Evolutionary conservation across 305 asterid species (phyloP).

Genomic region (Fraxinus sp.): DNA sequence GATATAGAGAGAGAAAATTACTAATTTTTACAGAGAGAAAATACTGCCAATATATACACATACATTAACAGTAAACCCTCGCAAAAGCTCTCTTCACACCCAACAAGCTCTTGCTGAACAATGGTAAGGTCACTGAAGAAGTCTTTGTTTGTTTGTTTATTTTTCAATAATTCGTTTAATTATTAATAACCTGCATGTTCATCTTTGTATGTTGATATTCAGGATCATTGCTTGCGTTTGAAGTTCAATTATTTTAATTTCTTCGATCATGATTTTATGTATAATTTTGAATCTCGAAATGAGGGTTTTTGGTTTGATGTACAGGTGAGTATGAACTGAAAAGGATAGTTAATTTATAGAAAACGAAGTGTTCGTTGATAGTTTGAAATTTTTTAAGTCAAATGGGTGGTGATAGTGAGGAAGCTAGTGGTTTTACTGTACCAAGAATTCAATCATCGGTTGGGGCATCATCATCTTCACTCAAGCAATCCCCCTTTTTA

Average conservation of each 20-base stretch:
- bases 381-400: background rate
- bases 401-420: constrained; percentile 46
- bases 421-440: constrained; percentile 36
- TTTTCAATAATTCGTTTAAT: background rate
- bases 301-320: background rate
- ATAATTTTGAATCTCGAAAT: background rate
- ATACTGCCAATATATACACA: background rate
- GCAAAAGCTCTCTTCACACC: constrained; percentile 5
- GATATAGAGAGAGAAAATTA: constrained; percentile 22
- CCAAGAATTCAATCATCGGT: constrained; percentile 55
- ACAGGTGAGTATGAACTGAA: background rate
- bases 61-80: constrained; percentile 1
- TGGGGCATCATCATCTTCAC: constrained; percentile 47
- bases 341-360: background rate
- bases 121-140: constrained; percentile 23
- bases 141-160: background rate
- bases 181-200: constrained; percentile 10
- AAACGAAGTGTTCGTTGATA: background rate
- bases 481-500: constrained; percentile 30
- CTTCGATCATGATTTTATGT: background rate
- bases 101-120: constrained; percentile 25
- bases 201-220: background rate
- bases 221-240: background rate
- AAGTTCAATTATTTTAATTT: background rate
- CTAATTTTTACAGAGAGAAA: constrained; percentile 33